Evolutionary conservation across 257 asterid genomes (phyloP), one percentile per base, ranked within the genome.

Genomic region (Vinca minor): DNA sequence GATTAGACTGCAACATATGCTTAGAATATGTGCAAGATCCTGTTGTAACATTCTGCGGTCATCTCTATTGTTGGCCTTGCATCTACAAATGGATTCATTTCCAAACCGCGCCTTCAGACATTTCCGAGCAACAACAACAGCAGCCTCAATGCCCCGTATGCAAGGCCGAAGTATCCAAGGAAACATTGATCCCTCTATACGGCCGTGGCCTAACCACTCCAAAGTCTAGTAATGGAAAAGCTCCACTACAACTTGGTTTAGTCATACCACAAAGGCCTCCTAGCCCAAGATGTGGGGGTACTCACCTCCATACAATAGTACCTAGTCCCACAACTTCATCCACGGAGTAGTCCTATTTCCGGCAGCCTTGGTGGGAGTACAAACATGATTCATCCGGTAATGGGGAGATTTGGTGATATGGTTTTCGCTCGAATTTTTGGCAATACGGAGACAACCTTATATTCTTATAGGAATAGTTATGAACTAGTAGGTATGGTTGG

Each of bases 51-150:
- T 68, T 89, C 31, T 86, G 96, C 4, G 96, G 96, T 21, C 96
- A 89, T 71, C 93, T 89, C 65, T 89, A 81, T 38, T 89, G 96
- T 25, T 89, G 96, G 96, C 91, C 95, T 3, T 89, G 96, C 55
- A 86, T 89, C 20, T 89, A 89, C 84, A 76, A 76, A 41, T 89
- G 96, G 96, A 81, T 86, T 12, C 77, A 66, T 64, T 73, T 58
- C 66, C 82, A 67, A 13, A 70, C 73, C 3, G 18, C 54, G 42
- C 67, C 79, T 21, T 31, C 63, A 3, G 81, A 80, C 26, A 62
- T 72, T 47, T 44, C 64, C 0, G 83, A 76, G 10, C 66, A 57
- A 35, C 82, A 73, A 23, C 70, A n/a, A n/a, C n/a, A n/a, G n/a
- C n/a, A 60, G 47, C 84, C 93, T 0, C 84, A 81, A 45, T 89